These are phyloP conservation scores for Coelastrella sp. DNA, from an alignment of 139 green algal genomes.

Conservation along the genomic window DNA sequence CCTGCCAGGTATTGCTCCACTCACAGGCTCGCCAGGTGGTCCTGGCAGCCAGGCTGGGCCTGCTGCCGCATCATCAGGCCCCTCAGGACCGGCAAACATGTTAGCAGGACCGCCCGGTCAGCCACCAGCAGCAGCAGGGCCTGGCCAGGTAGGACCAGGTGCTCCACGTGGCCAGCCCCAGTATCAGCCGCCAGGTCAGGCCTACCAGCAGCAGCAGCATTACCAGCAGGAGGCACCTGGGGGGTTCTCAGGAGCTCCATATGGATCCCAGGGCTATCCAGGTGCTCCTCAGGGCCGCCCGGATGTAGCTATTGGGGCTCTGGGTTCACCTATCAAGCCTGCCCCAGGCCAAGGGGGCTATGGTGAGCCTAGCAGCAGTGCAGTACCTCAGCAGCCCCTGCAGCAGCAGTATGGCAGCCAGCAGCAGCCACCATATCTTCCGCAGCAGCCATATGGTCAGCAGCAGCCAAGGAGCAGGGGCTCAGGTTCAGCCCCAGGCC, in stretches of 20 bases:
- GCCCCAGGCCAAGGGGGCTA: constrained; percentile 11
- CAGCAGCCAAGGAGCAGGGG: constrained; percentile 7
- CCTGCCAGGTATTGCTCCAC: constrained; percentile 11
- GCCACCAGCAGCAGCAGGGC: constrained; percentile 8
- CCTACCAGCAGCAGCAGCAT: neutral
- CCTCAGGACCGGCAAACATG: neutral
- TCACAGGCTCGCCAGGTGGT: neutral
- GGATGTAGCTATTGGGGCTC: neutral
- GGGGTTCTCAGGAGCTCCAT: neutral
- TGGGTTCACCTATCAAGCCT: constrained; percentile 27
- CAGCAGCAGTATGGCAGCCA: constrained; percentile 16
- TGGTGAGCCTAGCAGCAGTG: neutral
- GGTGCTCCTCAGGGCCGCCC: neutral
- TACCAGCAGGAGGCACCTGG: constrained; percentile 34
- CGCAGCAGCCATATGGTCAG: constrained; percentile 18
- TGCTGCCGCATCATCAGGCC: neutral
- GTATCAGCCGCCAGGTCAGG: neutral
- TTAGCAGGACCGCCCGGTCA: constrained; percentile 23
- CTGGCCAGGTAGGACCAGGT: no score
- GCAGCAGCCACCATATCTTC: constrained; percentile 1
- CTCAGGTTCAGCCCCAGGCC: neutral
- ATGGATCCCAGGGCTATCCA: neutral
- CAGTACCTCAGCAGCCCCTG: neutral
- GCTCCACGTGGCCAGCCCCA: neutral
- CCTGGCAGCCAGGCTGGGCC: neutral